These are phyloP conservation scores for Trametes punicea DNA, from an alignment of 768 basidiomycete genomes.

Conservation along the genomic window DNA sequence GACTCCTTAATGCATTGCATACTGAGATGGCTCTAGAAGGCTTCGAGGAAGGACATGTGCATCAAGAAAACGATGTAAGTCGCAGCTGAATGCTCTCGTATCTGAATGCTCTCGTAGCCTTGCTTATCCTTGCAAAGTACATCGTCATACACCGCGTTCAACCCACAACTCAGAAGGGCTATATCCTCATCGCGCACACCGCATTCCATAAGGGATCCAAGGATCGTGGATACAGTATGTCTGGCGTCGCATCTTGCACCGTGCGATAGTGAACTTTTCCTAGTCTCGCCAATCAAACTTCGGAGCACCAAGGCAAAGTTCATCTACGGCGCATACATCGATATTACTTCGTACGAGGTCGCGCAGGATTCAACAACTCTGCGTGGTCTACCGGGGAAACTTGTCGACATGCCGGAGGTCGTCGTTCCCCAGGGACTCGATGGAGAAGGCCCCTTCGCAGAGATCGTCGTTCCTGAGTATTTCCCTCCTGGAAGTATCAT, in stretches of 20 bases:
- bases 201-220: conserved; percentile 84
- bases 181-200: conserved; percentile 87
- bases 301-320: conserved; percentile 76
- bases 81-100: neutral
- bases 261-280: neutral
- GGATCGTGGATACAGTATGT: conserved; percentile 76
- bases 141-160: conserved; percentile 92
- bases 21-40: conserved; percentile 88
- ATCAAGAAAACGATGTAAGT: conserved; percentile 92
- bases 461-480: conserved; percentile 77
- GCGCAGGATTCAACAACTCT: conserved; percentile 50
- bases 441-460: conserved; percentile 63
- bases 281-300: conserved; percentile 84
- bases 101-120: neutral
- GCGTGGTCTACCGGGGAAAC: conserved; percentile 66
- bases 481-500: conserved; percentile 97
- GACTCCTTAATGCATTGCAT: conserved; percentile 83
- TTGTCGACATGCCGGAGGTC: conserved; percentile 62
- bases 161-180: conserved; percentile 86
- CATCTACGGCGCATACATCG: conserved; percentile 73
- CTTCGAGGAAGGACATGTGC: conserved; percentile 91
- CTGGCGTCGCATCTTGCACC: neutral
- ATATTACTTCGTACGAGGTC: conserved; percentile 60
- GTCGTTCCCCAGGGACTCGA: conserved; percentile 61
- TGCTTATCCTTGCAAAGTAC: conserved; percentile 61